A percentile compares a stretch with the other conserved stretches of the same genome.
phyloP scores from a whole-genome alignment of 2,329 filamentous ascomycete genomes.

The Cladosporium oxysporum region DNA sequence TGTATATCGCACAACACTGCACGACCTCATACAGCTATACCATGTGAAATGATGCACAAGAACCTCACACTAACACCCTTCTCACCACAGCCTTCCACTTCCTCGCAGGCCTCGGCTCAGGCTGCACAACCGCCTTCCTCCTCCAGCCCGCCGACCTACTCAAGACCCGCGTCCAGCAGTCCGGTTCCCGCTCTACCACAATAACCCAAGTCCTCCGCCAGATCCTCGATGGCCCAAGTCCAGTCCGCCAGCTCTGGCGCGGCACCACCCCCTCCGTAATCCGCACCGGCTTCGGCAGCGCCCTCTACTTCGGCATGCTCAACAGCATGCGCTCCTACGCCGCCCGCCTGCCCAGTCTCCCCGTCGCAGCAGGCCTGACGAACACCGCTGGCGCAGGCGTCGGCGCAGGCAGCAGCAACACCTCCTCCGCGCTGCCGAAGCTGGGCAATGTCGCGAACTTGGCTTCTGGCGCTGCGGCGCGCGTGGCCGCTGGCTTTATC shows the following conservation, averaged over 20 bases:
- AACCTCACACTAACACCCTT: not conserved
- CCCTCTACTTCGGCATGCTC: constrained; percentile 88
- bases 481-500: constrained; percentile 82
- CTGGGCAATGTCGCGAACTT: constrained; percentile 85
- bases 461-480: constrained; percentile 77
- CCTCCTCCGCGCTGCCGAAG: constrained; percentile 74
- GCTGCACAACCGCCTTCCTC: constrained; percentile 82
- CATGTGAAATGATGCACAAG: not conserved
- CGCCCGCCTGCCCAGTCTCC: constrained; percentile 32
- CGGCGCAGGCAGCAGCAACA: constrained; percentile 26
- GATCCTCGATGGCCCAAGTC: constrained; percentile 66
- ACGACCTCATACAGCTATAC: not conserved
- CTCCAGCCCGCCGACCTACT: constrained; percentile 94
- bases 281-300: constrained; percentile 87
- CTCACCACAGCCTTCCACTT: constrained; percentile 72
- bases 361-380: constrained; percentile 18
- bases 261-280: constrained; percentile 91
- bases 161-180: constrained; percentile 94
- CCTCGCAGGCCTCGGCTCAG: constrained; percentile 81
- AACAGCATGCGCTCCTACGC: constrained; percentile 59
- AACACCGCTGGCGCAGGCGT: constrained; percentile 14
- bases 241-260: constrained; percentile 80
- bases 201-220: constrained; percentile 68
- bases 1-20: not conserved
- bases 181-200: constrained; percentile 63